phyloP scores from a whole-genome alignment of 208 protist species.

The Leishmania gerbilli region DNA sequence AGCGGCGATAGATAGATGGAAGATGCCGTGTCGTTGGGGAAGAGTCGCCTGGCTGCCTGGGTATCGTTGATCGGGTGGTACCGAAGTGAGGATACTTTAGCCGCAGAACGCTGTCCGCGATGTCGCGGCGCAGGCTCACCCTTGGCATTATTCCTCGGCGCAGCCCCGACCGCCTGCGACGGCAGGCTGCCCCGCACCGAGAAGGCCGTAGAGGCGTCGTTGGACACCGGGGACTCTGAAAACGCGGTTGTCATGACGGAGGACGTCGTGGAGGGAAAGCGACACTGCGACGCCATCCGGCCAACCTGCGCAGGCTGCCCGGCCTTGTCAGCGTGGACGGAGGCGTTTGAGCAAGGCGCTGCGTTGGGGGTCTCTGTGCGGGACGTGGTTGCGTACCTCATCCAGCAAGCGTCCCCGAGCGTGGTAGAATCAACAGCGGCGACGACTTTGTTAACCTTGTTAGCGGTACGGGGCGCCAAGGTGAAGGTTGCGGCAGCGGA shows the following conservation, averaged over 20 bases:
- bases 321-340: background rate
- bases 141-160: constrained; percentile 11
- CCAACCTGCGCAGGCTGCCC: constrained; percentile 2
- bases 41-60: background rate
- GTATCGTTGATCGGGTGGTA: background rate
- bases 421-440: background rate
- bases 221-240: constrained; percentile 1
- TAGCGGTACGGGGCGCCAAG: no score
- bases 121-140: background rate
- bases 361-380: background rate
- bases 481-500: background rate
- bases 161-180: constrained; percentile 8
- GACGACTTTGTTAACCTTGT: background rate
- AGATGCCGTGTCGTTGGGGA: no score
- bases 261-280: constrained; percentile 17
- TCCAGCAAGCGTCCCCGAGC: background rate
- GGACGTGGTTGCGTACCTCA: background rate
- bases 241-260: constrained; percentile 3
- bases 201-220: constrained; percentile 7
- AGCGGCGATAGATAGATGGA: background rate
- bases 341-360: background rate
- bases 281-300: background rate
- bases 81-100: background rate
- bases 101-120: background rate
- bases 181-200: constrained; percentile 22